Percentiles rank a stretch among this genome's conserved stretches.
Evolutionary conservation across 768 basidiomycete species (phyloP).

Genomic region (Tylopilus balloui): DNA sequence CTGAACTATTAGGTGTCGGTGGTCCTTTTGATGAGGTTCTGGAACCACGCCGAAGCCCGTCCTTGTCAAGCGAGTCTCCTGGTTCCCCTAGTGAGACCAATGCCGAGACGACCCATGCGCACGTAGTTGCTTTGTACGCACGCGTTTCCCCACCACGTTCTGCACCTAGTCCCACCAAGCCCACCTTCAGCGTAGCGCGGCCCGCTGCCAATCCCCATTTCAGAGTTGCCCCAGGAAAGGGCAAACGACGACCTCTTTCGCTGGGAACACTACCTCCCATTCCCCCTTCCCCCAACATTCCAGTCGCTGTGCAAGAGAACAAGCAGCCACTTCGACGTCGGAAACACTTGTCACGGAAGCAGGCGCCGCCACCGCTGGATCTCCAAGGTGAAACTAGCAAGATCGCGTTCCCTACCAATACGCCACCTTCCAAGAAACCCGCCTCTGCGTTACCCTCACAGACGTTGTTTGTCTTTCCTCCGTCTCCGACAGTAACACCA

Average conservation of each 20-base stretch:
- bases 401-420: slow-evolving; percentile 26
- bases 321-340: slow-evolving; percentile 33
- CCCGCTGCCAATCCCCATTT: slow-evolving; percentile 54
- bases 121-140: slow-evolving; percentile 4
- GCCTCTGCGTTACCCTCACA: slow-evolving; percentile 59
- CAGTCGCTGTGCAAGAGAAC: slow-evolving; percentile 39
- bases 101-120: slow-evolving; percentile 16
- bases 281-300: slow-evolving; percentile 64
- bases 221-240: slow-evolving; percentile 43
- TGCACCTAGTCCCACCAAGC: slow-evolving; percentile 55
- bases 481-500: slow-evolving; percentile 55
- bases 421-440: slow-evolving; percentile 20
- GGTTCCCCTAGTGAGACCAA: slow-evolving; percentile 33
- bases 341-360: slow-evolving; percentile 54
- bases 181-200: slow-evolving; percentile 42
- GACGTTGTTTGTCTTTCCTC: slow-evolving; percentile 83
- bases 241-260: slow-evolving; percentile 57
- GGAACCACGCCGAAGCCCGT: slow-evolving; percentile 33
- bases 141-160: slow-evolving; percentile 39
- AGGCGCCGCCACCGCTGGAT: slow-evolving; percentile 53
- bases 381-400: slow-evolving; percentile 34
- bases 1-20: slow-evolving; percentile 63
- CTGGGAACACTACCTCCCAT: slow-evolving; percentile 64
- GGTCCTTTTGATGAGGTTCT: slow-evolving; percentile 51
- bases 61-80: slow-evolving; percentile 33